Evolutionary conservation across 768 basidiomycete species (phyloP).

Genomic region (Termitomyces sp.): DNA sequence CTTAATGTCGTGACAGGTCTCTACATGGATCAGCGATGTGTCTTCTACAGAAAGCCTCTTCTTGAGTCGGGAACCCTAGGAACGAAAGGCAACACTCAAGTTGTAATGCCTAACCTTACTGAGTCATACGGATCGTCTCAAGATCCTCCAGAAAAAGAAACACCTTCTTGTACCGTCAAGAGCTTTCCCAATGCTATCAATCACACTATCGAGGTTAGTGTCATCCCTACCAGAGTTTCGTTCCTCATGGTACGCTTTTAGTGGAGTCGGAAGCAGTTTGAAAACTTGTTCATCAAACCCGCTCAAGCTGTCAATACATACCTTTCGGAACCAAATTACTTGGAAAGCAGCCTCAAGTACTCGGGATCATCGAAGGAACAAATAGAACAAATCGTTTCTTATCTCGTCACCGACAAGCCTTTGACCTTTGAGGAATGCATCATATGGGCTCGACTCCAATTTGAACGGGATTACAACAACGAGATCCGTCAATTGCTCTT

Average conservation of each 20-base stretch:
- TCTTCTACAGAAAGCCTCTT: constrained; percentile 93
- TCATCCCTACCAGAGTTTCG: not conserved
- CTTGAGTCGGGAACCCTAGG: constrained; percentile 97
- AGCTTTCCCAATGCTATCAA: constrained; percentile 98
- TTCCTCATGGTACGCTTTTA: constrained; percentile 22
- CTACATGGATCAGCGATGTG: constrained; percentile 98
- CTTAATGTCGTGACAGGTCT: constrained; percentile 48
- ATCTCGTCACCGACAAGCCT: constrained; percentile 88
- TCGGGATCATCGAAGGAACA: constrained; percentile 91
- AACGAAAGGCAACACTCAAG: constrained; percentile 97
- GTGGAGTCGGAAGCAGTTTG: constrained; percentile 95
- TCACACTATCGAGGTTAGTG: constrained; percentile 88
- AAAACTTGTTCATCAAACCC: constrained; percentile 90
- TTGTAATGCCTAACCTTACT: constrained; percentile 88
- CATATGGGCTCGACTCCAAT: constrained; percentile 91
- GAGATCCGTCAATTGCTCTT: constrained; percentile 88
- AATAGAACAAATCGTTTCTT: constrained; percentile 81
- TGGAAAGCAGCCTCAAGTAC: constrained; percentile 86
- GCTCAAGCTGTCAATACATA: constrained; percentile 93
- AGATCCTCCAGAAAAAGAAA: constrained; percentile 97
- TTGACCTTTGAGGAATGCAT: constrained; percentile 97
- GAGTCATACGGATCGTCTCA: constrained; percentile 98
- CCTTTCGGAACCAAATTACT: constrained; percentile 92
- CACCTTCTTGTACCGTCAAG: constrained; percentile 96
- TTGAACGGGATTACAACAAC: constrained; percentile 91